Evolutionary conservation across 352 stramenopile species (phyloP).

Genomic region (Phytopythium helicoides): DNA sequence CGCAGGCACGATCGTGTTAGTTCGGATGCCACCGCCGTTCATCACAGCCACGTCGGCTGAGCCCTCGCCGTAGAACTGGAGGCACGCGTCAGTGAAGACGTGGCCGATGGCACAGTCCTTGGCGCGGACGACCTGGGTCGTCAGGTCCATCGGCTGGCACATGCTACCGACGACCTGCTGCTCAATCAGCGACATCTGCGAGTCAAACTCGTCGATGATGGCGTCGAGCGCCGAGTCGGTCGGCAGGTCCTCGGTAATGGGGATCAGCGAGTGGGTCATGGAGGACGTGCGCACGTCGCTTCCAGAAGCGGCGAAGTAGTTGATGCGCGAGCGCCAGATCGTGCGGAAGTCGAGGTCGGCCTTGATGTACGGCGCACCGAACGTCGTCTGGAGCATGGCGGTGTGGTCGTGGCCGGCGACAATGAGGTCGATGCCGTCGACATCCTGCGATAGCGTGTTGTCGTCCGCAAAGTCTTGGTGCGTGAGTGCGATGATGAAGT

Average conservation of each 20-base stretch:
- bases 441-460: constrained; percentile 66
- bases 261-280: constrained; percentile 52
- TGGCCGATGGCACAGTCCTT: constrained; percentile 50
- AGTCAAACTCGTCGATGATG: constrained; percentile 44
- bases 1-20: constrained; percentile 50
- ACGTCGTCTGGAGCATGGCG: constrained; percentile 73
- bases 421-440: constrained; percentile 62
- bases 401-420: constrained; percentile 70
- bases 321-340: constrained; percentile 56
- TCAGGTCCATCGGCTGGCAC: constrained; percentile 54
- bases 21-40: constrained; percentile 70
- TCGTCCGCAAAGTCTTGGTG: constrained; percentile 69
- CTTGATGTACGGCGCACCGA: constrained; percentile 70
- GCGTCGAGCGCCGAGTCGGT: constrained; percentile 47
- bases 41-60: constrained; percentile 41
- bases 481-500: constrained; percentile 73
- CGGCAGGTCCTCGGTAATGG: constrained; percentile 57
- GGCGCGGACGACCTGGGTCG: constrained; percentile 41
- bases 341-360: constrained; percentile 68
- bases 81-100: constrained; percentile 52
- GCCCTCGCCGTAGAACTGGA: constrained; percentile 40
- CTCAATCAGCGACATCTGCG: constrained; percentile 37
- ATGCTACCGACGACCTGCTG: constrained; percentile 45
- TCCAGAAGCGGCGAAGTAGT: constrained; percentile 45
- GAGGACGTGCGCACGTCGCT: constrained; percentile 26